Evolutionary conservation across 2,329 filamentous ascomycete species (phyloP).

Genomic region (Xylariaceae sp.): DNA sequence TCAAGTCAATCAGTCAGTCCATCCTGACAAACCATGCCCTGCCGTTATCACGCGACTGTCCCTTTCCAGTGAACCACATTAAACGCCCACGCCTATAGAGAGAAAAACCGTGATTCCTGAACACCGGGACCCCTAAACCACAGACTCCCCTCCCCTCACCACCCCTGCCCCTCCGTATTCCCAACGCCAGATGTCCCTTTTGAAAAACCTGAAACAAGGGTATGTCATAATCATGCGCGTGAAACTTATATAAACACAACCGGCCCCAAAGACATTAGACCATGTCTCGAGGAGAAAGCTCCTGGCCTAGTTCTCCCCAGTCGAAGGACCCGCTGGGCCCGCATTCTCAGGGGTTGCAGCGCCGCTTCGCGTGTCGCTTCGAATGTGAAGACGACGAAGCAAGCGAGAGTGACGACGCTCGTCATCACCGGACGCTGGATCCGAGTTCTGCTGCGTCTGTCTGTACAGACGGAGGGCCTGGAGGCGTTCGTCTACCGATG

Average conservation of each 20-base stretch:
- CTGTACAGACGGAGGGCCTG: constrained; percentile 50
- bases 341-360: constrained; percentile 32
- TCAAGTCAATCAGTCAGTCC: too few species aligned
- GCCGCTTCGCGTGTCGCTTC: constrained; percentile 44
- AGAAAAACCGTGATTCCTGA: too few species aligned
- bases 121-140: too few species aligned
- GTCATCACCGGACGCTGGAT: constrained; percentile 32
- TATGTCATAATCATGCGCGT: neutral
- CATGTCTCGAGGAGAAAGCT: neutral
- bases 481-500: constrained; percentile 58
- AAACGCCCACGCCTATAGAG: too few species aligned
- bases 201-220: too few species aligned
- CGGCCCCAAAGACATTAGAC: neutral
- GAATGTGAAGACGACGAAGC: constrained; percentile 48
- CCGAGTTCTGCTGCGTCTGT: constrained; percentile 35
- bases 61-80: too few species aligned
- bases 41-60: too few species aligned
- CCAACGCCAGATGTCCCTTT: constrained; percentile 6
- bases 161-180: neutral
- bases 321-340: constrained; percentile 3
- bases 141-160: too few species aligned
- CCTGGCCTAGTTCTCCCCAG: constrained; percentile 6
- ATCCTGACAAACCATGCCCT: too few species aligned
- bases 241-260: constrained; percentile 2
- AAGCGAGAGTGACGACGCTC: constrained; percentile 40